Evolutionary conservation across 192 early-diverging fungal genomes (phyloP).

Genomic region (Dissophora globulifera): DNA sequence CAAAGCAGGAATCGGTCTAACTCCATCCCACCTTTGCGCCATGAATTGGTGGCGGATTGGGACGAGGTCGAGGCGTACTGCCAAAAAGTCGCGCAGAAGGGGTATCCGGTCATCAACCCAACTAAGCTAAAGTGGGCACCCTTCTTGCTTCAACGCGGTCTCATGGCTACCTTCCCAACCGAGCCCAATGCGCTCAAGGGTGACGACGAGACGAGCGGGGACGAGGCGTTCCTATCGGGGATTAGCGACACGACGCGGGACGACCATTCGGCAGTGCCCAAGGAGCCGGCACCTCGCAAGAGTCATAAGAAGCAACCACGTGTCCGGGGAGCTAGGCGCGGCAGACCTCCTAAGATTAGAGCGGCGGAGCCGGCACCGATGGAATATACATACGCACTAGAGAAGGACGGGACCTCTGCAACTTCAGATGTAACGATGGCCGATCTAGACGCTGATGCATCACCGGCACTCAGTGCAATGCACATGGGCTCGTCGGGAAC

Average conservation of each 20-base stretch:
- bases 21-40: conserved; percentile 37
- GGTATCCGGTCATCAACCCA: conserved; percentile 66
- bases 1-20: conserved; percentile 21
- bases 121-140: conserved; percentile 77
- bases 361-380: neutral
- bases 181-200: conserved; percentile 4
- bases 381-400: neutral
- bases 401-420: neutral
- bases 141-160: conserved; percentile 65
- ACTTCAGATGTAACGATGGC: neutral
- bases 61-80: conserved; percentile 58
- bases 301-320: neutral
- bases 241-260: too few species aligned
- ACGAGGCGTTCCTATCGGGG: neutral
- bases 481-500: too few species aligned
- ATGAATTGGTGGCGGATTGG: conserved; percentile 63
- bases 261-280: neutral
- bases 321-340: conserved; percentile 3
- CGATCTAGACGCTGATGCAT: neutral
- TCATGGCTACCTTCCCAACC: conserved; percentile 14
- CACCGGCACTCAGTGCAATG: too few species aligned
- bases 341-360: conserved; percentile 13
- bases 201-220: conserved; percentile 6
- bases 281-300: neutral
- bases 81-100: conserved; percentile 55